Conservation (phyloP, 495 filamentous ascomycete species). For the Aspergillus wentii region DNA sequence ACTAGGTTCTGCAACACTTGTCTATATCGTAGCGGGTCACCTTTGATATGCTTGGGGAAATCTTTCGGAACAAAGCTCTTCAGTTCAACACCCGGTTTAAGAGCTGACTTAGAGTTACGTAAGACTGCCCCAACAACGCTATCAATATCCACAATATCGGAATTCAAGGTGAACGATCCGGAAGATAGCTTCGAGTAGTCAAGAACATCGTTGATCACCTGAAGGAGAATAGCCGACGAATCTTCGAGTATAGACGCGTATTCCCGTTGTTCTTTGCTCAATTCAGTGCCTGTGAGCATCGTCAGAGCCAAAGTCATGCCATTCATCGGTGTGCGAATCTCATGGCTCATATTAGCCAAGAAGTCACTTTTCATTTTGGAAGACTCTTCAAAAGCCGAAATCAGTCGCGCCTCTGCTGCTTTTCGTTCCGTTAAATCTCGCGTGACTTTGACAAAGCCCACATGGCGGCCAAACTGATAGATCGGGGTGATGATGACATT, state of each 20-base stretch:
- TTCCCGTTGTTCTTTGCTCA: constrained; percentile 66
- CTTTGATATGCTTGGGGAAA: constrained; percentile 37
- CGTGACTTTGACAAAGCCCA: constrained; percentile 63
- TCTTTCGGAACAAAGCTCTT: constrained; percentile 44
- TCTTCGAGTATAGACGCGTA: constrained; percentile 74
- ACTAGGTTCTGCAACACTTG: constrained; percentile 84
- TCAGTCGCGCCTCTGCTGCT: constrained; percentile 50
- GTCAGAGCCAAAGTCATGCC: constrained; percentile 75
- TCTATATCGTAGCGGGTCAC: constrained; percentile 73
- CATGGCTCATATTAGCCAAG: constrained; percentile 81
- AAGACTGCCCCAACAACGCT: constrained; percentile 50
- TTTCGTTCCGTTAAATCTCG: constrained; percentile 60
- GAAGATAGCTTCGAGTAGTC: constrained; percentile 87
- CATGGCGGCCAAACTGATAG: constrained; percentile 50
- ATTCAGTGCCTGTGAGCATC: constrained; percentile 59
- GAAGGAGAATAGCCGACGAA: constrained; percentile 75
- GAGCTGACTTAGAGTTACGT: constrained; percentile 46
- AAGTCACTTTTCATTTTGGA: constrained; percentile 63
- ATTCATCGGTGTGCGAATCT: constrained; percentile 76
- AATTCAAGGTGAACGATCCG: constrained; percentile 71
- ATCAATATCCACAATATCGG: constrained; percentile 65
- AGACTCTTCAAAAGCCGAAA: constrained; percentile 61
- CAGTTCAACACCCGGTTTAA: constrained; percentile 56
- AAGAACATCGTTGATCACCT: constrained; percentile 85
- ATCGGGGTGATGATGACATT: constrained; percentile 63